Evolutionary conservation across 169 alveolate genomes (phyloP), one percentile per base, ranked within the genome.

Genomic region (Cryptosporidium xiaoi): DNA sequence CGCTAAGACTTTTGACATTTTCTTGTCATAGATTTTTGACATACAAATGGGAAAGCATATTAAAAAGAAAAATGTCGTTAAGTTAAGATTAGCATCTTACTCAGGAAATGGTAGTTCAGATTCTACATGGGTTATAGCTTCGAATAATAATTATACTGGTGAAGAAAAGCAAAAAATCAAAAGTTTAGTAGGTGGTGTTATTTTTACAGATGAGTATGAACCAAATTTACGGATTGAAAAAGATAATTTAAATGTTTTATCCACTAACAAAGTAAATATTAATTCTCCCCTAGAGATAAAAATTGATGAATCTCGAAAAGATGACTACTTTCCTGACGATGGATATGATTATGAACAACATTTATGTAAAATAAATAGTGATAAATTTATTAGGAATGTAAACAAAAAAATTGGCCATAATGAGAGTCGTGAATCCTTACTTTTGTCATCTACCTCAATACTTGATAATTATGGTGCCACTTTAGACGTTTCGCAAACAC

Each of bases 291-390:
- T 6, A 6, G 67, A 62, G 18, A 12, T 7, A 20, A 27, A 0
- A 6, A 13, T 7, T 20, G 18, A 55, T 1, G 6, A 10, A 7
- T 20, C 64, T 7, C 33, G 7, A 7, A 62, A 13, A 8, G 67
- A 62, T 29, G 7, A 29, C 15, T 77, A 77, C 16, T 77, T 77
- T 36, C 87, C 87, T 15, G 87, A 77, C 33, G 87, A 77, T 77
- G 87, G 87, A 3, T 77, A 77, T 16, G 71, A 77, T 77, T 77
- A 77, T 44, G 87, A 77, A 60, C 58, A 77, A 34, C 87, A 77
- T 50, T 46, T 77, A 24, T 44, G 64, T 27, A 40, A 29, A 44
- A 77, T 77, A 58, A 62, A 62, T 10, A 34, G 64, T 40, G 20
- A 36, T 51, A 24, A 62, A 24, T 40, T 40, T 40, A 40, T 40